Percentiles rank a stretch among this genome's conserved stretches.
Conservation (phyloP, 805 yeast genomes). For the Ogataea dorogensis region DNA sequence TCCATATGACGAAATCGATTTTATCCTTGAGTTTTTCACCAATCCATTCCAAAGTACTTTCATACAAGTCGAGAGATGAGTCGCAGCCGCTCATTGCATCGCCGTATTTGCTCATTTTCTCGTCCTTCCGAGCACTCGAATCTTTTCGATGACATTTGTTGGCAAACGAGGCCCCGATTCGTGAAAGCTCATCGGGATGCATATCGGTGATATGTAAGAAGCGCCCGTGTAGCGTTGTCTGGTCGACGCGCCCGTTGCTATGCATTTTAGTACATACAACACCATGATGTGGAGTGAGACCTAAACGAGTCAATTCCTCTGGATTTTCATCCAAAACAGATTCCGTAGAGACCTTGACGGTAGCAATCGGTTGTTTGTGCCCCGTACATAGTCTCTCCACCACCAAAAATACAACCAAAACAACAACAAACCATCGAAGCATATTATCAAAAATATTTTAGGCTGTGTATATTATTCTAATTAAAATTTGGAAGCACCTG, state of each 20-base stretch:
- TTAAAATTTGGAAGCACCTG: background rate
- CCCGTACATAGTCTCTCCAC: background rate
- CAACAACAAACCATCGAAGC: conserved; percentile 6
- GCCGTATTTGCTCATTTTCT: conserved; percentile 65
- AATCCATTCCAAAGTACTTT: conserved; percentile 67
- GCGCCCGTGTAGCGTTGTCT: conserved; percentile 57
- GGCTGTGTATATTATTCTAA: conserved; percentile 2
- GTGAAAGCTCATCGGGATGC: conserved; percentile 76
- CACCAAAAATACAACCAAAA: conserved; percentile 4
- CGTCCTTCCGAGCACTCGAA: conserved; percentile 38
- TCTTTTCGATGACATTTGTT: conserved; percentile 52
- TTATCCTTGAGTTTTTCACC: conserved; percentile 62
- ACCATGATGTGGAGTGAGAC: conserved; percentile 42
- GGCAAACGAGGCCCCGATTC: conserved; percentile 47
- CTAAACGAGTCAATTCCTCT: conserved; percentile 33
- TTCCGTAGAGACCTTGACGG: background rate
- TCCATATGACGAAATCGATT: conserved; percentile 85
- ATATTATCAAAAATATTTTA: conserved; percentile 1
- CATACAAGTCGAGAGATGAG: conserved; percentile 60
- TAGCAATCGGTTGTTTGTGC: background rate
- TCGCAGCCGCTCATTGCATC: conserved; percentile 79
- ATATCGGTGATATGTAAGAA: conserved; percentile 85
- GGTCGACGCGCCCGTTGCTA: conserved; percentile 14
- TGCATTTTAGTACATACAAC: conserved; percentile 26
- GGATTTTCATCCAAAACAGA: conserved; percentile 24